phyloP scores from a whole-genome alignment of 805 yeast genomes.

The Metschnikowia orientalis region DNA sequence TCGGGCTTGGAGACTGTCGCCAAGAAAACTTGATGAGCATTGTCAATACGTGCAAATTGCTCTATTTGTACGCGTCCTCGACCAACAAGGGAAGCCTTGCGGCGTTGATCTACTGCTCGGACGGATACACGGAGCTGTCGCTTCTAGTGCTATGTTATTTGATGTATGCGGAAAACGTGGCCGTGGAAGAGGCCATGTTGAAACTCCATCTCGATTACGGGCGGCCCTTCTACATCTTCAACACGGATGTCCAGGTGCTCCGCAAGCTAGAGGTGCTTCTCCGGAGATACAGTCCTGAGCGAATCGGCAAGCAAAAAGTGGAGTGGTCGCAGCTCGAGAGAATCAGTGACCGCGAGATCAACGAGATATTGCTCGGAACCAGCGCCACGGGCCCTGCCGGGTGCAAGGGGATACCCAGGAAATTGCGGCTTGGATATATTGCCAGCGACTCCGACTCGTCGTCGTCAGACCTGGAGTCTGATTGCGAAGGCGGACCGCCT shows the following conservation, averaged over 20 bases:
- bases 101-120: slow-evolving; percentile 69
- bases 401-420: slow-evolving; percentile 8
- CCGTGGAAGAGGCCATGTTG: slow-evolving; percentile 61
- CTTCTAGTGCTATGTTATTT: slow-evolving; percentile 66
- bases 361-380: slow-evolving; percentile 29
- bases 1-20: slow-evolving; percentile 68
- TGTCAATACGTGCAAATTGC: slow-evolving; percentile 63
- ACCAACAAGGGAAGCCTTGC: slow-evolving; percentile 33
- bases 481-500: slow-evolving; percentile 6
- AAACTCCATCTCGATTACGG: slow-evolving; percentile 58
- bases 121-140: slow-evolving; percentile 90
- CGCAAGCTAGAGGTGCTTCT: slow-evolving; percentile 61
- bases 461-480: slow-evolving; percentile 17
- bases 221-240: slow-evolving; percentile 81
- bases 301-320: slow-evolving; percentile 11
- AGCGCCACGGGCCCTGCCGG: slow-evolving; percentile 1
- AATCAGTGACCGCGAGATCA: slow-evolving; percentile 28
- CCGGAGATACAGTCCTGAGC: slow-evolving; percentile 54
- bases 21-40: slow-evolving; percentile 60
- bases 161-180: slow-evolving; percentile 60
- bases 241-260: slow-evolving; percentile 65
- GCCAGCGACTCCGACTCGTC: slow-evolving; percentile 22
- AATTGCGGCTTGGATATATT: slow-evolving; percentile 26
- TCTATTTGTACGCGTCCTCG: slow-evolving; percentile 40
- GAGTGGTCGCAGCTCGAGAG: slow-evolving; percentile 32